These are phyloP conservation scores for Leptodermis oblonga DNA, from an alignment of 257 asterid species.

Conservation along the genomic window DNA sequence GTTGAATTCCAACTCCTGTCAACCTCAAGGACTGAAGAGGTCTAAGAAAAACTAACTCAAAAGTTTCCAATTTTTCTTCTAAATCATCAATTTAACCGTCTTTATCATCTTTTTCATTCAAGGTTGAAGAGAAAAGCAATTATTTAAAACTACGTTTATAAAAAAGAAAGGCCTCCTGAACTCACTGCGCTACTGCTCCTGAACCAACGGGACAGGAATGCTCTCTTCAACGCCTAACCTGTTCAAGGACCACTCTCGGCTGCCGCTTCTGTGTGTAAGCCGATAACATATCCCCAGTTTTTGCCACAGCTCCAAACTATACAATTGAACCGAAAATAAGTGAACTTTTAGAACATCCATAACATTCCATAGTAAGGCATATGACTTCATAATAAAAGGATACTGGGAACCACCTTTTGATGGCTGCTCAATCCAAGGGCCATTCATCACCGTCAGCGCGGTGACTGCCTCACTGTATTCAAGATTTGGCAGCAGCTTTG, in stretches of 20 bases:
- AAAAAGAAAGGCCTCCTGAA: too few species aligned
- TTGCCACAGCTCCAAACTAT: constrained; percentile 83
- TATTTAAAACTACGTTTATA: too few species aligned
- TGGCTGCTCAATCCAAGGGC: constrained; percentile 90
- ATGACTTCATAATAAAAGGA: constrained; percentile 1
- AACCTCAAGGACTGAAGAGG: too few species aligned
- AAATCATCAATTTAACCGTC: too few species aligned
- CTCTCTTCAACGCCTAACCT: not conserved
- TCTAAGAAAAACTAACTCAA: too few species aligned
- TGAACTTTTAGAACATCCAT: not conserved
- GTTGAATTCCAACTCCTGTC: too few species aligned
- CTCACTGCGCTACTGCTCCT: too few species aligned
- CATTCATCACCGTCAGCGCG: constrained; percentile 76
- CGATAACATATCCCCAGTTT: constrained; percentile 52
- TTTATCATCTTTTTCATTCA: too few species aligned
- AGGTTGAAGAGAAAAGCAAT: too few species aligned
- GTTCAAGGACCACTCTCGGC: constrained; percentile 15
- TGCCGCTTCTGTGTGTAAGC: constrained; percentile 21
- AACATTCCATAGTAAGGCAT: not conserved
- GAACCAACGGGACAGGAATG: too few species aligned
- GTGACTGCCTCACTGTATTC: constrained; percentile 80
- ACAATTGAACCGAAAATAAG: constrained; percentile 11
- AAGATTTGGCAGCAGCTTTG: constrained; percentile 75
- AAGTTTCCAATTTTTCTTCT: too few species aligned
- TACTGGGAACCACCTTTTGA: constrained; percentile 70